phyloP scores from a whole-genome alignment of 305 asterid genomes.

The Fraxinus latifolia region DNA sequence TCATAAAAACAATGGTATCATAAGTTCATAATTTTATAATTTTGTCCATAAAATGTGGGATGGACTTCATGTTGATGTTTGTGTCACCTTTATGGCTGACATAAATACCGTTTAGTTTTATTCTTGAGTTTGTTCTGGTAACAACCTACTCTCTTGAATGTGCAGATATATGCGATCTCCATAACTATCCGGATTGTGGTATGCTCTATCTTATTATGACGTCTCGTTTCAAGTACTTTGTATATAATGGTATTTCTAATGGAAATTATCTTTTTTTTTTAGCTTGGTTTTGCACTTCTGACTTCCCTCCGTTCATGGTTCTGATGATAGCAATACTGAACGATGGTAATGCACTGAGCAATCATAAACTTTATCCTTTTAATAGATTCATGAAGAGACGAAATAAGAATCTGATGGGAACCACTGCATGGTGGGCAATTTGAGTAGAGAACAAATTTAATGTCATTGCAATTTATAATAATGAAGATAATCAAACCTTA shows the following conservation, averaged over 20 bases:
- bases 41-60: not conserved
- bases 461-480: not conserved
- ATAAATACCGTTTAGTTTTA: not conserved
- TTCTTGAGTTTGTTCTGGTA: not conserved
- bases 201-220: not conserved
- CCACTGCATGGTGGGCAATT: not conserved
- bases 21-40: not conserved
- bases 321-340: slow-evolving; percentile 37
- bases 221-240: not conserved
- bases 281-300: slow-evolving; percentile 36
- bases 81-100: not conserved
- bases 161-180: slow-evolving; percentile 37
- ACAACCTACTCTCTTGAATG: not conserved
- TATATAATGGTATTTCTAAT: not conserved
- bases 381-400: not conserved
- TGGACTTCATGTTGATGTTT: not conserved
- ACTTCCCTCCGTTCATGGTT: slow-evolving; percentile 37
- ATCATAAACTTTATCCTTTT: not conserved
- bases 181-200: slow-evolving; percentile 37
- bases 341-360: slow-evolving; percentile 24
- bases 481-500: not conserved
- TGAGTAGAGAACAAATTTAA: not conserved
- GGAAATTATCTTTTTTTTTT: not conserved
- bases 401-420: not conserved
- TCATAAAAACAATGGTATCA: not conserved